Evolutionary conservation across 768 basidiomycete species (phyloP).

Genomic region (Russula brevipes): DNA sequence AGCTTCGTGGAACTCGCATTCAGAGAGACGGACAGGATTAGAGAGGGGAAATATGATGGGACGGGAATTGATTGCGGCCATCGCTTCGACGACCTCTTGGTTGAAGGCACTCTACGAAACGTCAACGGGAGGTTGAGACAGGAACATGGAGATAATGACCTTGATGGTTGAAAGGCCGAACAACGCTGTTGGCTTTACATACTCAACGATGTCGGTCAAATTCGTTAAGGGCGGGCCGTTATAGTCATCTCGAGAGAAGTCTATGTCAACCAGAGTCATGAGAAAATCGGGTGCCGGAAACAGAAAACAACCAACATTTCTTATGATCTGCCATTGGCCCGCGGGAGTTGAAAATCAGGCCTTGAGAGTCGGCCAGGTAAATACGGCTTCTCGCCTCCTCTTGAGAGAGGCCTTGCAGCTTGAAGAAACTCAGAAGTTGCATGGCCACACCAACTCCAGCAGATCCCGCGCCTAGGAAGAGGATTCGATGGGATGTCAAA

Average conservation of each 20-base stretch:
- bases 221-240: slow-evolving; percentile 66
- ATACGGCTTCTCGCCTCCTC: slow-evolving; percentile 74
- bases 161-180: slow-evolving; percentile 85
- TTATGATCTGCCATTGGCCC: slow-evolving; percentile 77
- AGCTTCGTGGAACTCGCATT: slow-evolving; percentile 75
- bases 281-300: not conserved
- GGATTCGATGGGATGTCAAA: slow-evolving; percentile 70
- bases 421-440: slow-evolving; percentile 88
- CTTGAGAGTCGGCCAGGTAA: slow-evolving; percentile 83
- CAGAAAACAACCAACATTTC: slow-evolving; percentile 47
- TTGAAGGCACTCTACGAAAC: slow-evolving; percentile 61
- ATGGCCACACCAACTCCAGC: slow-evolving; percentile 90
- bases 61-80: slow-evolving; percentile 72
- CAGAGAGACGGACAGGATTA: slow-evolving; percentile 79
- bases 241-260: slow-evolving; percentile 81
- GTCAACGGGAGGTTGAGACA: not conserved
- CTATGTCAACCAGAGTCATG: slow-evolving; percentile 35
- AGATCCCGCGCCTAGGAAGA: slow-evolving; percentile 90
- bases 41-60: slow-evolving; percentile 93
- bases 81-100: slow-evolving; percentile 60
- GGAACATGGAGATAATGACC: slow-evolving; percentile 30
- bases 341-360: slow-evolving; percentile 72
- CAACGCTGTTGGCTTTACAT: slow-evolving; percentile 83
- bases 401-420: slow-evolving; percentile 64
- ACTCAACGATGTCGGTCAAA: slow-evolving; percentile 70